These are phyloP conservation scores for Daldinia childiae DNA, from an alignment of 495 filamentous ascomycete species.

Conservation along the genomic window DNA sequence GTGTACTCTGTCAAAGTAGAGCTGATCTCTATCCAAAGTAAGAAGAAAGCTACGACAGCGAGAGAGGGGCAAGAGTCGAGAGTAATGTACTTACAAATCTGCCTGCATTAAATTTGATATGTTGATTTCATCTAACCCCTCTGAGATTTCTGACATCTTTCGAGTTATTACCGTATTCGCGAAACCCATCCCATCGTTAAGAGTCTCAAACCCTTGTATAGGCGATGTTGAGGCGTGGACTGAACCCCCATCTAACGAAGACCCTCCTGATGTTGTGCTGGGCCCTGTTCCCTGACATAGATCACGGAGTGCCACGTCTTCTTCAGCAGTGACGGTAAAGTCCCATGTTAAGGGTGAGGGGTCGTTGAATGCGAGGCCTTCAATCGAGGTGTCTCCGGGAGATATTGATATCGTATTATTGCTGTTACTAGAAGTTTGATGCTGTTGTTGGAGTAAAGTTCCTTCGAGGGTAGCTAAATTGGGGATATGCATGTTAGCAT, in stretches of 20 bases:
- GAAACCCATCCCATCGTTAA: constrained; percentile 24
- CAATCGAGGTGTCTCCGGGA: constrained; percentile 27
- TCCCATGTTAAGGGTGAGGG: constrained; percentile 33
- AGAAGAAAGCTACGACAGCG: background rate
- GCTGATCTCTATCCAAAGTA: constrained; percentile 57
- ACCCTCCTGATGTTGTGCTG: constrained; percentile 22
- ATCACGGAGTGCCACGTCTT: constrained; percentile 24
- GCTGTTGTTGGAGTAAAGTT: constrained; percentile 35
- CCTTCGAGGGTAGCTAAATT: constrained; percentile 37
- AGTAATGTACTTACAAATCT: constrained; percentile 27
- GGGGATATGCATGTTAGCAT: constrained; percentile 8
- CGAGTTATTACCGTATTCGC: constrained; percentile 17
- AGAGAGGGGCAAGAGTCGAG: background rate
- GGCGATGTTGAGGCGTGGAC: constrained; percentile 37
- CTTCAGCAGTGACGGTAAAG: constrained; percentile 32
- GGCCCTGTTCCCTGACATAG: constrained; percentile 29
- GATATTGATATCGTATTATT: constrained; percentile 17
- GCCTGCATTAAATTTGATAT: constrained; percentile 42
- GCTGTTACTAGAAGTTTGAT: constrained; percentile 11
- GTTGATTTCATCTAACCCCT: constrained; percentile 35
- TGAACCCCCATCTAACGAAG: constrained; percentile 37
- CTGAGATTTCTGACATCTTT: constrained; percentile 30
- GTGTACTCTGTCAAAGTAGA: constrained; percentile 69
- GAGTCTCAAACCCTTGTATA: constrained; percentile 39
- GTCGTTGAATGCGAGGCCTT: constrained; percentile 28